phyloP scores from a whole-genome alignment of 768 basidiomycete species.

The Leucosporidium yakuticum region DNA sequence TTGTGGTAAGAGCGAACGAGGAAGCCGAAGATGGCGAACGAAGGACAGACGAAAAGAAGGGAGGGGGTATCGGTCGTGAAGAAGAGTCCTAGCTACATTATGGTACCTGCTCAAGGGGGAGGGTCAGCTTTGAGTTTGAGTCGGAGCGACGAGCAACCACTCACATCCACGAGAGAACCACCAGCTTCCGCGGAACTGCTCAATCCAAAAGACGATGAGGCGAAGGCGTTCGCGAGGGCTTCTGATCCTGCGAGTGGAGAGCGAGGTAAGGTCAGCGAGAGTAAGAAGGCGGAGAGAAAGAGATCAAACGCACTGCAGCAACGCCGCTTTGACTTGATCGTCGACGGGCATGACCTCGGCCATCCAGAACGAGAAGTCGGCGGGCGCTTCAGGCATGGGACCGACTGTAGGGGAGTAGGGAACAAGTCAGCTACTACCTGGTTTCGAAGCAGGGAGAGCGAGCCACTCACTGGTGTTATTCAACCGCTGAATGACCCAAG shows the following conservation, averaged over 20 bases:
- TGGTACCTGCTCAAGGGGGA: not conserved
- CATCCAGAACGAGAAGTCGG: slow-evolving; percentile 37
- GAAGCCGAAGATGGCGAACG: not conserved
- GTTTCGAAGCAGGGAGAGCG: not conserved
- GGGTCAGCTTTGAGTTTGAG: not conserved
- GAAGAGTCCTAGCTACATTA: not conserved
- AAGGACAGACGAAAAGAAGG: not conserved
- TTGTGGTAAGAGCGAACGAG: not conserved
- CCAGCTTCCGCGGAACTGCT: slow-evolving; percentile 61
- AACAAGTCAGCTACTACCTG: not conserved
- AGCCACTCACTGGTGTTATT: slow-evolving; percentile 58
- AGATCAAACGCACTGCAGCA: slow-evolving; percentile 50
- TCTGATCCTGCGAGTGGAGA: slow-evolving; percentile 54
- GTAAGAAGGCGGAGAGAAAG: not conserved
- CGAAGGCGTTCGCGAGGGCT: slow-evolving; percentile 63
- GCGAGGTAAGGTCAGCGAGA: not conserved
- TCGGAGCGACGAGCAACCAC: not conserved
- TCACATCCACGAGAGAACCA: slow-evolving; percentile 42
- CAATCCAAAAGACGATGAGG: slow-evolving; percentile 91
- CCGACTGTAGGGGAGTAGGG: slow-evolving; percentile 21
- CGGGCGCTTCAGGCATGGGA: slow-evolving; percentile 34
- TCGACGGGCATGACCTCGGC: slow-evolving; percentile 78
- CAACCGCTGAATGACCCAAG: slow-evolving; percentile 87
- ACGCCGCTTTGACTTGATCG: slow-evolving; percentile 83
- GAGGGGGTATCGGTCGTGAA: not conserved